Evolutionary conservation across 1,284 basidiomycete genomes (phyloP).

Genomic region (Puccinia coronata): DNA sequence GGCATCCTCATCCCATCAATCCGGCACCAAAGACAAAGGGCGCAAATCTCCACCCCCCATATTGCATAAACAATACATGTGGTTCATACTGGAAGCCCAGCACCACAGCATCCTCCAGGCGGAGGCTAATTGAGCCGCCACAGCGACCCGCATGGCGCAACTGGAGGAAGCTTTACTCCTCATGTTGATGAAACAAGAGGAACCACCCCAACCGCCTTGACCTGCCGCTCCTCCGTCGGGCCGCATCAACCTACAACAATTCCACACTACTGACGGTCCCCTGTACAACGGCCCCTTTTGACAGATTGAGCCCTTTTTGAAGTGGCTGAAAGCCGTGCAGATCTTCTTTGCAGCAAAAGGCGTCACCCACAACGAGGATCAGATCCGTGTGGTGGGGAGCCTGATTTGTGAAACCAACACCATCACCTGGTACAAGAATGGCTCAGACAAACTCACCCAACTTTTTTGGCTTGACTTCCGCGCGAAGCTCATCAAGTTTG

Average conservation of each 20-base stretch:
- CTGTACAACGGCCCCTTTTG: neutral
- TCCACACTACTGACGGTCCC: neutral
- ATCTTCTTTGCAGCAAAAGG: conserved; percentile 1
- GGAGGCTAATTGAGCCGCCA: neutral
- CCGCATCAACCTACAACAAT: neutral
- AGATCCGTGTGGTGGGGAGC: too few relatives aligned
- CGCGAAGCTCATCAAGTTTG: neutral
- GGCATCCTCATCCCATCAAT: too few relatives aligned
- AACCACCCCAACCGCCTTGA: neutral
- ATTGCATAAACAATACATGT: too few relatives aligned
- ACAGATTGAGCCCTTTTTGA: neutral
- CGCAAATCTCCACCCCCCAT: too few relatives aligned
- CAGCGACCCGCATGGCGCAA: neutral
- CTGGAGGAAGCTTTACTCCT: neutral
- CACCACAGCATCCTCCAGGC: neutral
- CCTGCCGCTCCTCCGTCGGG: neutral
- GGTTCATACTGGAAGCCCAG: too few relatives aligned
- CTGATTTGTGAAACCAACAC: conserved; percentile 3
- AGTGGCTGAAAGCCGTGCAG: neutral
- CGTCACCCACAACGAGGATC: neutral
- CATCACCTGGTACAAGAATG: too few relatives aligned
- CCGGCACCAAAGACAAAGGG: too few relatives aligned
- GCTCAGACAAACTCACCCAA: too few relatives aligned
- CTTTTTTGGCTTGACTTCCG: neutral
- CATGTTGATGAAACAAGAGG: neutral